Evolutionary conservation across 192 early-diverging fungal species (phyloP).

Genomic region (Gaertneriomyces semiglobifer): DNA sequence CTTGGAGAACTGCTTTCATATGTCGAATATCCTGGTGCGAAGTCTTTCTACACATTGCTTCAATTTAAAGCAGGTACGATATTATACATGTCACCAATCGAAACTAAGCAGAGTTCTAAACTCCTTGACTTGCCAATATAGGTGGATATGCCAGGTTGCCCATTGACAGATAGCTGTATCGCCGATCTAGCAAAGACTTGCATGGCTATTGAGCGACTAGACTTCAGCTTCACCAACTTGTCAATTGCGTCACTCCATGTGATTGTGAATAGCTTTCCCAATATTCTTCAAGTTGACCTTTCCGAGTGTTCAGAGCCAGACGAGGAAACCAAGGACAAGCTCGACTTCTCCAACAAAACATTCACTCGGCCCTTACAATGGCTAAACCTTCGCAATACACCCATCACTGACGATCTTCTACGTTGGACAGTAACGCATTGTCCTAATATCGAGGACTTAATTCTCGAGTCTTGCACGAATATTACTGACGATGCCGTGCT

Average conservation of each 20-base stretch:
- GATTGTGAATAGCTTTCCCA: conserved; percentile 35
- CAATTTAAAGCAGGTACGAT: conserved; percentile 38
- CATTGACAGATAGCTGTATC: conserved; percentile 50
- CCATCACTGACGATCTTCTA: conserved; percentile 44
- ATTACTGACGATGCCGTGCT: conserved; percentile 44
- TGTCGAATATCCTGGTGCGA: conserved; percentile 48
- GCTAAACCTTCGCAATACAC: conserved; percentile 49
- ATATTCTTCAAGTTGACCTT: conserved; percentile 44
- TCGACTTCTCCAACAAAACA: conserved; percentile 24
- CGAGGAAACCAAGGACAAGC: conserved; percentile 12
- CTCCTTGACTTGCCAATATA: not conserved
- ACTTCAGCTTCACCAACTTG: conserved; percentile 50
- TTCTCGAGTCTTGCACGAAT: conserved; percentile 46
- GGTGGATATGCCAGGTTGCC: conserved; percentile 53
- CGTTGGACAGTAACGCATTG: conserved; percentile 38
- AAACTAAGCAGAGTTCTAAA: not conserved
- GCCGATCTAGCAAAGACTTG: conserved; percentile 43
- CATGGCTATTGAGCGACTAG: conserved; percentile 37
- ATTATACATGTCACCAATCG: not conserved
- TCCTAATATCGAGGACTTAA: conserved; percentile 41
- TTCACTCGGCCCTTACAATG: conserved; percentile 35
- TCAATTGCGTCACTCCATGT: conserved; percentile 40
- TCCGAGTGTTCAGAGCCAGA: conserved; percentile 40
- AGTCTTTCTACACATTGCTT: conserved; percentile 37
- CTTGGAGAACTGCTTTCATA: conserved; percentile 53